Evolutionary conservation across 805 yeast species (phyloP), one percentile per base, ranked within the genome.

Genomic region (Candida loeiensis): DNA sequence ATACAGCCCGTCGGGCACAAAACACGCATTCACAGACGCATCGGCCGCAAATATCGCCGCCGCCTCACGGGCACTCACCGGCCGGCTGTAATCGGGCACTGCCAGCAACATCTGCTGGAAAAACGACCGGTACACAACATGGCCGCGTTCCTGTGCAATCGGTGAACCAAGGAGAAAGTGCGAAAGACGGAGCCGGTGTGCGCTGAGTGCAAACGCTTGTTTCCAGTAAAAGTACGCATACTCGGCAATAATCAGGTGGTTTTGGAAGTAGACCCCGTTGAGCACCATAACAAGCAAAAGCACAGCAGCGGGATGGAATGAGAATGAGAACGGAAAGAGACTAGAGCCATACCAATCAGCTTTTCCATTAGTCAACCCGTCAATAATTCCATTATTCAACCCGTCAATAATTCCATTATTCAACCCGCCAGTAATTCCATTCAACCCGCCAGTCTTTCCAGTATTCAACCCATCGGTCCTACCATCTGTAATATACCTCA

Each of bases 1-100:
- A 52, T 77, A 83, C 34, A 69, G 66, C 3, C 99, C 99, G 58
- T 86, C 83, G 0, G 90, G 90, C 6, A 86, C 79, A 54, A 84
- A 84, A 35, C 77, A 79, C 0, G 84, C 79, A 26, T 63, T 64
- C 0, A 70, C 58, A 1, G 54, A 47, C 0, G 71, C 62, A 41
- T 76, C 59, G 3, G 62, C 63, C 8, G 58, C 53, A 49, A 81
- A 80, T 2, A 68, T 59, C 8, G 54, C 56, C 2, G 44, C 38
- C 0, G 84, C 80, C 35, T 73, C 76, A 2, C 51, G 43, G 39
- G 65, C 58, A 1, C 80, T 64, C 18, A 76, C 76, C 6, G 93
- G 93, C 7, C 60, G 58, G 1, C 75, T 38, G 50, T 69, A 84
- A 52, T 85, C 85, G 1, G 85, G 83, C 24, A 45, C 53, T 1